A percentile compares a stretch with the other conserved stretches of the same genome.
Evolutionary conservation across 2,329 filamentous ascomycete species (phyloP).

Genomic region (Blastomyces parvus): DNA sequence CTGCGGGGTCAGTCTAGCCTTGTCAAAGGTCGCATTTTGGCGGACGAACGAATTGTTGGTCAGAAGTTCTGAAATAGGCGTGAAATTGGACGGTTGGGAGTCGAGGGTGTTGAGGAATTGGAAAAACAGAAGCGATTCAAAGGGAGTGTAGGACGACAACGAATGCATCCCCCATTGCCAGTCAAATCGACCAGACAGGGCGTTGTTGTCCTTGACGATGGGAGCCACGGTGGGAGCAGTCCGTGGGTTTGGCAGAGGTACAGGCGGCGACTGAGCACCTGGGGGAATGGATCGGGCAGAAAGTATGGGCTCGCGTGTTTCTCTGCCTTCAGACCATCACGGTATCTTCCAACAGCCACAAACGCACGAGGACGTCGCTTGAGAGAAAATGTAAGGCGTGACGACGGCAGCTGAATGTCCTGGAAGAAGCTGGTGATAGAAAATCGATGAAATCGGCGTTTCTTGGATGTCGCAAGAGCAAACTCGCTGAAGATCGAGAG

Average conservation of each 20-base stretch:
- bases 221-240: slow-evolving; percentile 28
- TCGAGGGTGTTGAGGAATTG: slow-evolving; percentile 65
- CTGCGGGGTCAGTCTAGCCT: slow-evolving; percentile 63
- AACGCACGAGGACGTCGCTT: background rate
- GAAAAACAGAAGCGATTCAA: slow-evolving; percentile 79
- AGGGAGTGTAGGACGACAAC: slow-evolving; percentile 62
- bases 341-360: background rate
- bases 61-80: slow-evolving; percentile 62
- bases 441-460: background rate
- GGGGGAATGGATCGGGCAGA: background rate
- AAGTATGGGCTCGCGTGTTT: background rate
- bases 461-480: background rate
- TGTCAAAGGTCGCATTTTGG: slow-evolving; percentile 61
- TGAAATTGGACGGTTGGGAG: slow-evolving; percentile 56
- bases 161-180: slow-evolving; percentile 48
- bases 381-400: background rate
- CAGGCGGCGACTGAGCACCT: background rate
- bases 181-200: slow-evolving; percentile 31
- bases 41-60: slow-evolving; percentile 64
- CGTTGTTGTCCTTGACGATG: slow-evolving; percentile 22
- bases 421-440: background rate
- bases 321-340: slow-evolving; percentile 5
- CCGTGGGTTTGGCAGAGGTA: background rate
- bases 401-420: background rate
- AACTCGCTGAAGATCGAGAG: background rate